These are phyloP conservation scores for Microascus cirrosus DNA, from an alignment of 2,329 filamentous ascomycete genomes.

Conservation along the genomic window DNA sequence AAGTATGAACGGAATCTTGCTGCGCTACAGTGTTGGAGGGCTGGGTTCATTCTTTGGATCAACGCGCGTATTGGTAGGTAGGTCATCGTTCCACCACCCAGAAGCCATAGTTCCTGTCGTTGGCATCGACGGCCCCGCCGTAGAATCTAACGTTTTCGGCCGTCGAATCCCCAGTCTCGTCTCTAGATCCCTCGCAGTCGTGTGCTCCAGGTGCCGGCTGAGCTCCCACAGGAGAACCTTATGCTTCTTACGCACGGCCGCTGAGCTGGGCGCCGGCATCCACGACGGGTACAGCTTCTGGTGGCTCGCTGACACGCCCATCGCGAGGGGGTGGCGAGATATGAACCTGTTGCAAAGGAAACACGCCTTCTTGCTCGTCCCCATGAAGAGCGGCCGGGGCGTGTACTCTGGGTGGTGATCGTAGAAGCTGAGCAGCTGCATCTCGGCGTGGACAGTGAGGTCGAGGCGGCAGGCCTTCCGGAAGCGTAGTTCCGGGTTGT, in stretches of 20 bases:
- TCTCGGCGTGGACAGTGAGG: conserved; percentile 18
- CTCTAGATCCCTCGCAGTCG: conserved; percentile 8
- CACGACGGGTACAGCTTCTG: conserved; percentile 21
- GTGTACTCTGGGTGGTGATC: conserved; percentile 11
- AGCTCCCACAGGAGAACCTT: conserved; percentile 8
- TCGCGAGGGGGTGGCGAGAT: conserved; percentile 11
- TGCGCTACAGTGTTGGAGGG: too few species aligned
- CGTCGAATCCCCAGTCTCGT: conserved; percentile 9
- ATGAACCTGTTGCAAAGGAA: conserved; percentile 17
- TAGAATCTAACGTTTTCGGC: conserved; percentile 9
- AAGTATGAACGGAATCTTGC: too few species aligned
- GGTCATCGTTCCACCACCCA: too few species aligned
- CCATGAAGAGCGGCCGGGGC: conserved; percentile 15
- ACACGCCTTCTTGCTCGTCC: conserved; percentile 21
- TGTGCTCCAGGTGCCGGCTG: conserved; percentile 8
- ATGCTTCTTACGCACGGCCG: conserved; percentile 9
- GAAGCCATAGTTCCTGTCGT: neutral
- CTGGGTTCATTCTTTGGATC: too few species aligned
- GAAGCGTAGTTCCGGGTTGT: conserved; percentile 10
- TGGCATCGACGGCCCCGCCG: conserved; percentile 10
- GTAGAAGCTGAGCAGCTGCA: conserved; percentile 19
- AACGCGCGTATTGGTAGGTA: too few species aligned
- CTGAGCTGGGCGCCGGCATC: conserved; percentile 14
- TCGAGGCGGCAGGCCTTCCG: conserved; percentile 10
- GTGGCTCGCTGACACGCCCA: conserved; percentile 16